Evolutionary conservation across 306 rosid genomes (phyloP).

Genomic region (Calophaca sinica): DNA sequence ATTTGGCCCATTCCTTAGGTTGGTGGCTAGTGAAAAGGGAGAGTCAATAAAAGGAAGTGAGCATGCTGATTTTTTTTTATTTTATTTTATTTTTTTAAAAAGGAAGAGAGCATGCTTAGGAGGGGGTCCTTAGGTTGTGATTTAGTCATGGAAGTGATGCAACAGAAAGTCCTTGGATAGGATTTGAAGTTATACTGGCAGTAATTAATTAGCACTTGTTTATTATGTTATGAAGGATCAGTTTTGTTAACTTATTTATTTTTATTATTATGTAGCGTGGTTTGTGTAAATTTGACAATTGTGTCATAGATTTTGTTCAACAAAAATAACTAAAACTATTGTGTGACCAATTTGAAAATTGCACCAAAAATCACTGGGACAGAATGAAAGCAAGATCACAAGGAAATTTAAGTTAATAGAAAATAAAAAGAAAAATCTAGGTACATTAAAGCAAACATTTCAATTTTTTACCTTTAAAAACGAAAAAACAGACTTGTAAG

Average conservation of each 20-base stretch:
- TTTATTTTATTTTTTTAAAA: not conserved
- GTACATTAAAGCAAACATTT: slow-evolving; percentile 29
- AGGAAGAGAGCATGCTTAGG: slow-evolving; percentile 11
- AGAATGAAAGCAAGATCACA: not conserved
- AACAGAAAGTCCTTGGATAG: too few species aligned
- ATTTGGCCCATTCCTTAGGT: slow-evolving; percentile 30
- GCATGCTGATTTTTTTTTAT: not conserved
- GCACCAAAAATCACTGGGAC: not conserved
- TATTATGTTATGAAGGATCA: too few species aligned
- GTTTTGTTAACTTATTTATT: too few species aligned
- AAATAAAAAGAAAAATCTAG: not conserved
- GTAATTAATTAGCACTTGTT: too few species aligned
- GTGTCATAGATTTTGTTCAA: too few species aligned
- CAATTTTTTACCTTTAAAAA: not conserved
- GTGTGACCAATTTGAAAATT: not conserved
- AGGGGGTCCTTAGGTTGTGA: not conserved
- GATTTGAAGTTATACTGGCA: too few species aligned
- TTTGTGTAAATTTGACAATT: too few species aligned
- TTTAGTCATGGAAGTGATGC: not conserved
- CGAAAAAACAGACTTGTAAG: slow-evolving; percentile 19
- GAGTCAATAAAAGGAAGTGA: slow-evolving; percentile 25
- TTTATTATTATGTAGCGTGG: too few species aligned
- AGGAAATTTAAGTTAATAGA: not conserved
- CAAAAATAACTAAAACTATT: too few species aligned
- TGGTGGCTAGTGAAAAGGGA: slow-evolving; percentile 16